Evolutionary conservation across 2,329 filamentous ascomycete species (phyloP).

Genomic region (Chalara sp.): DNA sequence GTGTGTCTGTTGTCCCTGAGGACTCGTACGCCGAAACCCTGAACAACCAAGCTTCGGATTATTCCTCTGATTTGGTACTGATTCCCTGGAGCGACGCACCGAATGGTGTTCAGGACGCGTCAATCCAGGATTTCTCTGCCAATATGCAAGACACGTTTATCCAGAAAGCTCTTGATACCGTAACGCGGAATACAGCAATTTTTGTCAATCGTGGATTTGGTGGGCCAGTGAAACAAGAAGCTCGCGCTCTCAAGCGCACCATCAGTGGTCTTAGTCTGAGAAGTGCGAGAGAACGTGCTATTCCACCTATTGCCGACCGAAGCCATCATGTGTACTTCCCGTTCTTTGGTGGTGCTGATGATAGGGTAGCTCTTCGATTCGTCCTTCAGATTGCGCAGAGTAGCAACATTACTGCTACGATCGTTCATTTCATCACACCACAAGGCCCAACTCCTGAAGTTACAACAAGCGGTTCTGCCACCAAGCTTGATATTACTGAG

Average conservation of each 20-base stretch:
- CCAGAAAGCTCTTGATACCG: slow-evolving; percentile 54
- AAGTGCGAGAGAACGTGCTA: slow-evolving; percentile 48
- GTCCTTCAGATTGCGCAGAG: slow-evolving; percentile 81
- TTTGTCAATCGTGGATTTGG: slow-evolving; percentile 70
- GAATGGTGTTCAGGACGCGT: slow-evolving; percentile 57
- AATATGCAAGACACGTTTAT: slow-evolving; percentile 68
- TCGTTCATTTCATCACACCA: slow-evolving; percentile 50
- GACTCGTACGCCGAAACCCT: slow-evolving; percentile 74
- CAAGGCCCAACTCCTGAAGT: slow-evolving; percentile 14
- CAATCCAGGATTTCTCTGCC: slow-evolving; percentile 49
- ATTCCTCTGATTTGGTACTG: slow-evolving; percentile 66
- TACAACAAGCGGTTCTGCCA: slow-evolving; percentile 6
- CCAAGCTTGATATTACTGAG: slow-evolving; percentile 14
- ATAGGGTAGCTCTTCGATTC: slow-evolving; percentile 70
- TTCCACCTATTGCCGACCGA: slow-evolving; percentile 55
- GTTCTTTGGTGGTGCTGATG: slow-evolving; percentile 80
- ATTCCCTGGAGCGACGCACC: slow-evolving; percentile 87
- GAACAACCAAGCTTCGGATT: slow-evolving; percentile 60
- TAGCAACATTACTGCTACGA: slow-evolving; percentile 68
- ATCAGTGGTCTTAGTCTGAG: slow-evolving; percentile 53
- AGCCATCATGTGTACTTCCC: slow-evolving; percentile 82
- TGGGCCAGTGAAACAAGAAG: slow-evolving; percentile 36
- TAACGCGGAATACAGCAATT: slow-evolving; percentile 64
- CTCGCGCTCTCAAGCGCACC: slow-evolving; percentile 34
- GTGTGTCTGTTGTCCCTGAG: slow-evolving; percentile 73